Evolutionary conservation across 2,329 filamentous ascomycete species (phyloP).

Genomic region (Hypomyces rosellus): DNA sequence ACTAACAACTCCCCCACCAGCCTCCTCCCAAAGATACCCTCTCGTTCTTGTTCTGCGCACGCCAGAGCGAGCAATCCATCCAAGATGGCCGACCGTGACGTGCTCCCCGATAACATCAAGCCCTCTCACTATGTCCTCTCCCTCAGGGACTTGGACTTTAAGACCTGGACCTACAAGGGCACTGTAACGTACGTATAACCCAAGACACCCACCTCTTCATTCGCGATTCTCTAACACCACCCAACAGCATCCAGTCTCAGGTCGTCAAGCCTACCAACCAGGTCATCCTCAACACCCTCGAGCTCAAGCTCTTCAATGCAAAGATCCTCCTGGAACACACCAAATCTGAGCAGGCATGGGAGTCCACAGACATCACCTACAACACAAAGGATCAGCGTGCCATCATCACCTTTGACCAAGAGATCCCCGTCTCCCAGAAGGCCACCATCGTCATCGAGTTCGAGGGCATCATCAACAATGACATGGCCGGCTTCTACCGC

Average conservation of each 20-base stretch:
- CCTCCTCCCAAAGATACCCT: conserved; percentile 20
- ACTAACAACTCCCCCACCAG: conserved; percentile 10
- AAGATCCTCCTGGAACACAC: conserved; percentile 54
- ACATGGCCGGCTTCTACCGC: conserved; percentile 90
- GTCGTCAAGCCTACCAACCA: conserved; percentile 66
- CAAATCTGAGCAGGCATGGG: conserved; percentile 49
- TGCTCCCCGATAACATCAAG: conserved; percentile 61
- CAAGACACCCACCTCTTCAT: neutral
- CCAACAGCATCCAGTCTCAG: conserved; percentile 61
- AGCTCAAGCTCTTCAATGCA: conserved; percentile 66
- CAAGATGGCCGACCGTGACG: conserved; percentile 54
- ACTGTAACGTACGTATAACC: conserved; percentile 50
- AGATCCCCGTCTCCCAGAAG: conserved; percentile 61
- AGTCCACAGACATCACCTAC: conserved; percentile 66
- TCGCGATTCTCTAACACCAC: neutral
- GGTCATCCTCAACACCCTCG: conserved; percentile 77
- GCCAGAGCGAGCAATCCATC: conserved; percentile 27
- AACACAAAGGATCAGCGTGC: conserved; percentile 79
- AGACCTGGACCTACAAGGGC: conserved; percentile 71
- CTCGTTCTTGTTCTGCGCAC: conserved; percentile 31
- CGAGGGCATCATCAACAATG: conserved; percentile 76
- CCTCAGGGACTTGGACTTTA: conserved; percentile 74
- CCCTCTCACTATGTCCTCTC: conserved; percentile 81
- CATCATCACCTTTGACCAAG: conserved; percentile 67
- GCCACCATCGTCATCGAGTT: conserved; percentile 66